Percentiles rank a stretch among this genome's conserved stretches.
phyloP scores from a whole-genome alignment of 2,329 filamentous ascomycete species.

The Aspergillus ochraceoroseus region DNA sequence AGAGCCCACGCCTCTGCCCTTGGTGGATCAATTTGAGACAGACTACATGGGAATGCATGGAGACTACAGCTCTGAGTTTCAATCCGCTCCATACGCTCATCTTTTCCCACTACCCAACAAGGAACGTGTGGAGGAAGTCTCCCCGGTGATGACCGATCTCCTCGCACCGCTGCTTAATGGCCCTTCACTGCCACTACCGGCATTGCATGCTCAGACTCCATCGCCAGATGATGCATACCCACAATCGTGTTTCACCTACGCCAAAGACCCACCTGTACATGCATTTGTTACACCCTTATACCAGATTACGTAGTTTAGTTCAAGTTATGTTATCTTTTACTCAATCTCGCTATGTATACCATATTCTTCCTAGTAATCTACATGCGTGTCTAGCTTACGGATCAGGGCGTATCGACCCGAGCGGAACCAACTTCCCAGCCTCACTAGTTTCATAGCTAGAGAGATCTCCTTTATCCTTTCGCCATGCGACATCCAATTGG shows the following conservation, averaged over 20 bases:
- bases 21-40: background rate
- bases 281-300: conserved; percentile 1
- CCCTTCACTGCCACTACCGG: too few species aligned
- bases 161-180: conserved; percentile 1
- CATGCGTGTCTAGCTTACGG: too few species aligned
- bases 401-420: too few species aligned
- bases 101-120: background rate
- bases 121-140: background rate
- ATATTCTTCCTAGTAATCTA: too few species aligned
- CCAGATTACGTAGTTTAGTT: background rate
- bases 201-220: background rate
- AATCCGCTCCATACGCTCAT: too few species aligned
- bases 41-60: conserved; percentile 1
- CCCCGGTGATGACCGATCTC: conserved; percentile 1
- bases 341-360: conserved; percentile 19
- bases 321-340: background rate
- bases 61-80: background rate
- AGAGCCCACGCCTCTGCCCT: background rate
- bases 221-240: background rate
- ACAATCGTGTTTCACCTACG: background rate
- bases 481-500: too few species aligned
- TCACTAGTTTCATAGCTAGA: too few species aligned
- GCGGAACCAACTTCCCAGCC: too few species aligned
- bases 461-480: too few species aligned
- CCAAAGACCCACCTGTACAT: background rate